Evolutionary conservation across 192 early-diverging fungal genomes (phyloP), one percentile per base, ranked within the genome.

Genomic region (Coemansia umbellata): DNA sequence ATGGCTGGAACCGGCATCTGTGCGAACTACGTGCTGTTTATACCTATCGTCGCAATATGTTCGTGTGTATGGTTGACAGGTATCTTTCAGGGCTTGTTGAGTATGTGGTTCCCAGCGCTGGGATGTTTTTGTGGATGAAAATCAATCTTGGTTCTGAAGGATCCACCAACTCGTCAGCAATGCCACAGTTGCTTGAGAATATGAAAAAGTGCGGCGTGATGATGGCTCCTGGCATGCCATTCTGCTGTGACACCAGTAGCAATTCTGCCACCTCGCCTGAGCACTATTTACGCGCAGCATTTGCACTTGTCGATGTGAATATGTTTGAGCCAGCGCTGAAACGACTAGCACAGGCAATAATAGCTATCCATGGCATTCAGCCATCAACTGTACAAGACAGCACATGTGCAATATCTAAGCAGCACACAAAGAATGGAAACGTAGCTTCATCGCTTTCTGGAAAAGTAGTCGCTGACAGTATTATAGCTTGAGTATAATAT

Each of bases 41-140:
- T 62, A 55, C 74, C n/a, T 48, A 69, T 8, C 87, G 86, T 44
- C 79, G 87, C 37, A 73, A 91, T 33, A 50, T 61, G 32, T 93
- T 94, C 53, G 58, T 91, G n/a, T 47, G 62, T 18, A 62, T 65
- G 36, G 84, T 86, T 2, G 60, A 82, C 26, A 81, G 80, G 59
- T 80, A 87, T 21, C 59, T 98, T 44, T 24, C 41, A 9, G 82
- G 81, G 0, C 60, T 80, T 24, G 82, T 80, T 8, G 78, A 82
- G 21, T 88, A 82, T 66, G 42, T 61, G 0, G 79, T 81, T 0
- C 87, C 87, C 2, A 56, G 76, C 7, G 79, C 84, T 8, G 89
- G 92, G 24, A 94, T 94, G 92, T 98, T 95, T 76, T 65, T 93
- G 35, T 98, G 95, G 95, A 67, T 91, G 50, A 74, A 75, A 8